Conservation (phyloP, 805 yeast species). For the Candida chauliodis region DNA sequence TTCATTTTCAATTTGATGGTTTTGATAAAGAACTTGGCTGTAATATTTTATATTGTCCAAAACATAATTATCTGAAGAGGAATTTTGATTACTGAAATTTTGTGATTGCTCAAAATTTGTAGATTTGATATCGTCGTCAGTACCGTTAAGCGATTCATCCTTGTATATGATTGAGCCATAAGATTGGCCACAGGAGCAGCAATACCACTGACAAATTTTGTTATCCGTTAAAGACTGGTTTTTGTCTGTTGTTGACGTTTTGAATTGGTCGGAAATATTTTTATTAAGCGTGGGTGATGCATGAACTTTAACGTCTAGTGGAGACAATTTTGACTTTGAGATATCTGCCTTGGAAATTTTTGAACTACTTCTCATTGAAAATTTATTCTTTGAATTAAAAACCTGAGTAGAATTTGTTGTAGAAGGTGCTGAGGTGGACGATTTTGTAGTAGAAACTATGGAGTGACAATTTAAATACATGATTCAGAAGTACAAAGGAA, state of each 20-base stretch:
- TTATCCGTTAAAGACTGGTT: conserved; percentile 9
- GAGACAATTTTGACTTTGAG: neutral
- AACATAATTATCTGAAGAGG: neutral
- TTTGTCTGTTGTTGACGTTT: conserved; percentile 2
- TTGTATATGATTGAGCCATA: conserved; percentile 31
- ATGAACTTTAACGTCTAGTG: neutral
- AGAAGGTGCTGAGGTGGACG: neutral
- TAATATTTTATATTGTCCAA: conserved; percentile 10
- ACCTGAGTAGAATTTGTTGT: conserved; percentile 1
- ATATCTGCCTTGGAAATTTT: conserved; percentile 5
- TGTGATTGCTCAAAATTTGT: too few species aligned
- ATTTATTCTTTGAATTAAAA: neutral
- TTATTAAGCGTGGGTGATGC: too few species aligned
- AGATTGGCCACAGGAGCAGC: conserved; percentile 39
- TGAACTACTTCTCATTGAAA: neutral
- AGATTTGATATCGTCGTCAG: neutral
- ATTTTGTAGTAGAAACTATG: neutral
- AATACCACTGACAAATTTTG: conserved; percentile 40
- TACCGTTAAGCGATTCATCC: conserved; percentile 4
- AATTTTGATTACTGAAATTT: conserved; percentile 1
- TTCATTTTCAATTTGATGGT: conserved; percentile 1
- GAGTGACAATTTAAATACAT: neutral
- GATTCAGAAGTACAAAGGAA: too few species aligned
- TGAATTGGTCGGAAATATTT: neutral
- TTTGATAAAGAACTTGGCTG: conserved; percentile 2